Evolutionary conservation across 441 rosid species (phyloP), one percentile per base, ranked within the genome.

Genomic region (Corymbia citriodora): DNA sequence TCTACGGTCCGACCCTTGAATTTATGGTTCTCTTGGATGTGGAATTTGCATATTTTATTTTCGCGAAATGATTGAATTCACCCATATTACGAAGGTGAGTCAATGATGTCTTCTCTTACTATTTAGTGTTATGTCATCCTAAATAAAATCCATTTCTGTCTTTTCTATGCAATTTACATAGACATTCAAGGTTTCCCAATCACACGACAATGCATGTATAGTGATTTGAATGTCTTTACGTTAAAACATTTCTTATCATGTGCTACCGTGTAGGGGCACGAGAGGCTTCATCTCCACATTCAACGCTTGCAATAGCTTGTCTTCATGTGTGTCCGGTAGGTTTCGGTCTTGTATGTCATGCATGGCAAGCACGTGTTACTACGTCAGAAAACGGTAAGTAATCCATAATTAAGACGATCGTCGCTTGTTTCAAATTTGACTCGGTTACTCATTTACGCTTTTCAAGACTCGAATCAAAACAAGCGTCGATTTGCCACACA

Each of bases 61-160:
- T 5, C 11, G 0, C 6, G 12, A 74, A 6, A 2, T 0, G 9
- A 21, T 1, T 11, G 8, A 21, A 33, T 2, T 0, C 0, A 0
- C 33, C 6, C 6, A 2, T 18, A 72, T 36, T 36, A 0, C 1
- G 5, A 21, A 74, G 12, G 8, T 5, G 4, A 21, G 5, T 3
- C 5, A 7, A 21, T 74, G 4, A 0, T 57, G 23, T 25, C 3
- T 49, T 29, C 11, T 0, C 12, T 72, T 33, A 36, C 7, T 0
- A 1, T 36, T 19, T 9, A 21, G 11, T 7, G 6, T 9, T 0
- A 2, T 0, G 6, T 2, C 13, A 3, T 11, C 29, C 7, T 10
- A 23, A 36, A 40, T 74, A 16, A 74, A 10, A 9, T 33, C 9
- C 0, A 1, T 29, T 6, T 1, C 40, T 72, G 50, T 11, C 50